Percentiles rank a stretch among this genome's conserved stretches.
Evolutionary conservation across 176 grass and related monocot genomes (phyloP).

Genomic region (Zoysia pacifica): DNA sequence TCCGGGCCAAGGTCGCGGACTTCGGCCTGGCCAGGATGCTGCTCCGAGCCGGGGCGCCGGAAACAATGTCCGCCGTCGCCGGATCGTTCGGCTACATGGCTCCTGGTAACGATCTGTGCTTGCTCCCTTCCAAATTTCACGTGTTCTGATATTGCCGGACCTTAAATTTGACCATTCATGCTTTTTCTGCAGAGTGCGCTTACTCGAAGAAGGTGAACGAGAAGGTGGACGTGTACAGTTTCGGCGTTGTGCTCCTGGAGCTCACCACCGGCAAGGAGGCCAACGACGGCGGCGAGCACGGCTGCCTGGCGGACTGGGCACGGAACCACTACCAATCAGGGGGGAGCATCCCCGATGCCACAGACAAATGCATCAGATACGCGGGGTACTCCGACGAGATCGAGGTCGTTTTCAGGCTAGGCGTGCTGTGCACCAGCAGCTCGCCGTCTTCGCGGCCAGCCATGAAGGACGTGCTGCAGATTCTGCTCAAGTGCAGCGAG

Average conservation of each 20-base stretch:
- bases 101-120: slow-evolving; percentile 53
- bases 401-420: slow-evolving; percentile 70
- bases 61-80: slow-evolving; percentile 59
- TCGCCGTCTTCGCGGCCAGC: slow-evolving; percentile 55
- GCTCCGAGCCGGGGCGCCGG: slow-evolving; percentile 33
- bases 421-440: slow-evolving; percentile 59
- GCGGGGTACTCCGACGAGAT: slow-evolving; percentile 37
- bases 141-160: no score
- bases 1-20: slow-evolving; percentile 72
- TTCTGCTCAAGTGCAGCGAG: slow-evolving; percentile 56
- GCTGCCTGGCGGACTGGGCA: slow-evolving; percentile 74
- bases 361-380: slow-evolving; percentile 49
- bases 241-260: slow-evolving; percentile 90
- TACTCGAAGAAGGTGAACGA: slow-evolving; percentile 82
- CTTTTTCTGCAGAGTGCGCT: slow-evolving; percentile 51
- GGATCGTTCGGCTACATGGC: slow-evolving; percentile 95
- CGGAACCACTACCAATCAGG: slow-evolving; percentile 64
- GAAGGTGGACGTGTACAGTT: slow-evolving; percentile 95
- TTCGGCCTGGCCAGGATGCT: slow-evolving; percentile 86
- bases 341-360: slow-evolving; percentile 44
- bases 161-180: no score
- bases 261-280: slow-evolving; percentile 83
- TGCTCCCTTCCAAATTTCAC: neutral
- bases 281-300: slow-evolving; percentile 61
- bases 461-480: slow-evolving; percentile 74